Percentiles rank a stretch among this genome's conserved stretches.
These are phyloP conservation scores for Elsinoe necatrix DNA, from an alignment of 2,329 filamentous ascomycete genomes.

Conservation along the genomic window DNA sequence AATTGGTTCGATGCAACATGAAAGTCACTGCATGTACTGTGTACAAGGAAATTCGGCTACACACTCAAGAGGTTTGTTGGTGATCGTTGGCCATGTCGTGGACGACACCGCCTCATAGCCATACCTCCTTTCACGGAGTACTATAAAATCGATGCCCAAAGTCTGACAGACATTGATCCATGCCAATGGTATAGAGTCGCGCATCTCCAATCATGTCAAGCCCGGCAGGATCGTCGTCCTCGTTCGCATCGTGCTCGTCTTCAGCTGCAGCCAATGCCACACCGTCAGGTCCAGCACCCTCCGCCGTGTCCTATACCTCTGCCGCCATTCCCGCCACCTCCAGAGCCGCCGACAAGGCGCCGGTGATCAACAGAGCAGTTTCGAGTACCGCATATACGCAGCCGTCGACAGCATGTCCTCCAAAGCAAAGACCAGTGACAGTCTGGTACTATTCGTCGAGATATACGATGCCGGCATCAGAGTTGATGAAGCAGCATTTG, in stretches of 20 bases:
- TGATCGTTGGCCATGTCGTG: background rate
- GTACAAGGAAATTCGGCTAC: background rate
- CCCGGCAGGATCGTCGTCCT: background rate
- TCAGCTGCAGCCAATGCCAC: background rate
- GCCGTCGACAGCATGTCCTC: slow-evolving; percentile 4
- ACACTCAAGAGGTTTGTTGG: background rate
- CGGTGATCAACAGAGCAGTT: background rate
- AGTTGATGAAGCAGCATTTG: slow-evolving; percentile 15
- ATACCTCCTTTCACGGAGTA: background rate
- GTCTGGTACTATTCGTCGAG: slow-evolving; percentile 13
- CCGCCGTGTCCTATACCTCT: background rate
- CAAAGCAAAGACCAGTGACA: slow-evolving; percentile 5
- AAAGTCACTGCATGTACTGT: slow-evolving; percentile 2
- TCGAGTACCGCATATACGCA: slow-evolving; percentile 9
- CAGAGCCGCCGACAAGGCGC: slow-evolving; percentile 9
- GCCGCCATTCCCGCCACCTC: background rate
- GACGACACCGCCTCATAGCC: background rate
- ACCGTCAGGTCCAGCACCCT: background rate
- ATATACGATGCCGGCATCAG: slow-evolving; percentile 7
- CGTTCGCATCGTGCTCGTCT: background rate
- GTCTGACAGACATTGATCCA: background rate
- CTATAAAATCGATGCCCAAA: slow-evolving; percentile 11
- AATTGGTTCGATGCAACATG: background rate
- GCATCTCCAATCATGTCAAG: background rate
- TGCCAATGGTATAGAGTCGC: background rate